phyloP scores from a whole-genome alignment of 495 filamentous ascomycete species.

The Delitschia confertaspora region DNA sequence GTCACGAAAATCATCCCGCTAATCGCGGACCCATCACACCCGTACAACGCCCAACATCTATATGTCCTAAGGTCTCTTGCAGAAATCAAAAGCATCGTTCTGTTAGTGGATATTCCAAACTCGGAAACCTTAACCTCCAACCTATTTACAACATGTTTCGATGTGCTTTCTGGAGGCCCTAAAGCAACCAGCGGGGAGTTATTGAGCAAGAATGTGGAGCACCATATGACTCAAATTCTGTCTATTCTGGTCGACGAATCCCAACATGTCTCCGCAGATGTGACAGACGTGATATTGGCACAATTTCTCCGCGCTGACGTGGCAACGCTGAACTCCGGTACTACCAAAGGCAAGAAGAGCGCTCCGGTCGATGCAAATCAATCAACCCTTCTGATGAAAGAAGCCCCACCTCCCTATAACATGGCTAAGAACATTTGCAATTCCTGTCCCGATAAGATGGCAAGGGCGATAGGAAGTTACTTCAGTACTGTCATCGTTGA shows the following conservation, averaged over 20 bases:
- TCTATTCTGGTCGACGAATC: conserved; percentile 82
- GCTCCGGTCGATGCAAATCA: conserved; percentile 61
- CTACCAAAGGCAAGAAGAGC: conserved; percentile 48
- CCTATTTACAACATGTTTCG: conserved; percentile 82
- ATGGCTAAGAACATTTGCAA: conserved; percentile 95
- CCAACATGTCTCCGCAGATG: conserved; percentile 63
- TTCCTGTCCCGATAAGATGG: conserved; percentile 84
- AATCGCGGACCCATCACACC: conserved; percentile 76
- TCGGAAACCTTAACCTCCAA: conserved; percentile 65
- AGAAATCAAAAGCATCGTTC: conserved; percentile 86
- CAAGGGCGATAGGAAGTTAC: conserved; percentile 84
- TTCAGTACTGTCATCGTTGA: conserved; percentile 95
- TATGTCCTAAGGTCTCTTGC: conserved; percentile 82
- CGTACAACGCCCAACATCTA: conserved; percentile 87
- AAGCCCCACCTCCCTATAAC: conserved; percentile 83
- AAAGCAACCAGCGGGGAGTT: conserved; percentile 68
- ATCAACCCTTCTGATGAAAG: conserved; percentile 69
- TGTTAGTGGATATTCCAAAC: conserved; percentile 82
- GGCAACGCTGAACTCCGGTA: conserved; percentile 36
- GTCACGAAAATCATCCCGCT: conserved; percentile 73
- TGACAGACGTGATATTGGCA: conserved; percentile 88
- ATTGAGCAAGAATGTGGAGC: conserved; percentile 82
- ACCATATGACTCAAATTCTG: conserved; percentile 79
- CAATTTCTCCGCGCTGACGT: conserved; percentile 87
- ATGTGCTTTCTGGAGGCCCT: conserved; percentile 73